Evolutionary conservation across 345 rosid genomes (phyloP).

Genomic region (Mercurialis annua): DNA sequence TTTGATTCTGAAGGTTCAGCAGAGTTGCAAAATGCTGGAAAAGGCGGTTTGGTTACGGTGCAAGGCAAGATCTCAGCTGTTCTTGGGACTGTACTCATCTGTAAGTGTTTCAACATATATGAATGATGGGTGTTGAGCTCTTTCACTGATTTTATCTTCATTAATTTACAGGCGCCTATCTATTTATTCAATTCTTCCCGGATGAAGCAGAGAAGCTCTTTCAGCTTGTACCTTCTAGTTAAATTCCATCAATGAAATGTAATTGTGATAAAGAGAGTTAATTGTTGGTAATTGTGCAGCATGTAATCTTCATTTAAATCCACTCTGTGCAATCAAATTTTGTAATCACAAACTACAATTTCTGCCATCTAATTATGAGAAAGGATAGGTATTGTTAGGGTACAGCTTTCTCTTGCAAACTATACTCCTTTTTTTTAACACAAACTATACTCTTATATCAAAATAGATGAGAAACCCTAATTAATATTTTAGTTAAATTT

Average conservation of each 20-base stretch:
- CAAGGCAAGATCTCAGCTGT: conserved; percentile 96
- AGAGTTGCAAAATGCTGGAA: conserved; percentile 80
- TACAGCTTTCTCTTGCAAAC: too few relatives aligned
- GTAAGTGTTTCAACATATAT: conserved; percentile 41
- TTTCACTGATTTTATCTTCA: not conserved
- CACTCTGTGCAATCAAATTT: not conserved
- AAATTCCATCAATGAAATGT: not conserved
- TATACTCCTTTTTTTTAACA: too few relatives aligned
- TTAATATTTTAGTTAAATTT: too few relatives aligned
- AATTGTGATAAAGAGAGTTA: not conserved
- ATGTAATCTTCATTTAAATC: not conserved
- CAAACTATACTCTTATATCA: too few relatives aligned
- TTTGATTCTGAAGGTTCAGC: conserved; percentile 69
- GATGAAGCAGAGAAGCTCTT: conserved; percentile 85
- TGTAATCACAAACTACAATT: not conserved
- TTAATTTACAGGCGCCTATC: conserved; percentile 64
- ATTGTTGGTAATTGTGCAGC: not conserved
- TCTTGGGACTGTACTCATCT: conserved; percentile 83
- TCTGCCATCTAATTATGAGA: too few relatives aligned
- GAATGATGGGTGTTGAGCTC: not conserved
- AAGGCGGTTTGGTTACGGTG: conserved; percentile 80
- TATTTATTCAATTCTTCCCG: conserved; percentile 80
- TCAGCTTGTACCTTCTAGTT: conserved; percentile 48
- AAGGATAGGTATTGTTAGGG: too few relatives aligned
- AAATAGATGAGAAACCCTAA: too few relatives aligned